Percentiles rank a stretch among this genome's conserved stretches.
Evolutionary conservation across 2,329 filamentous ascomycete genomes (phyloP).

Genomic region (Talaromyces sp.): DNA sequence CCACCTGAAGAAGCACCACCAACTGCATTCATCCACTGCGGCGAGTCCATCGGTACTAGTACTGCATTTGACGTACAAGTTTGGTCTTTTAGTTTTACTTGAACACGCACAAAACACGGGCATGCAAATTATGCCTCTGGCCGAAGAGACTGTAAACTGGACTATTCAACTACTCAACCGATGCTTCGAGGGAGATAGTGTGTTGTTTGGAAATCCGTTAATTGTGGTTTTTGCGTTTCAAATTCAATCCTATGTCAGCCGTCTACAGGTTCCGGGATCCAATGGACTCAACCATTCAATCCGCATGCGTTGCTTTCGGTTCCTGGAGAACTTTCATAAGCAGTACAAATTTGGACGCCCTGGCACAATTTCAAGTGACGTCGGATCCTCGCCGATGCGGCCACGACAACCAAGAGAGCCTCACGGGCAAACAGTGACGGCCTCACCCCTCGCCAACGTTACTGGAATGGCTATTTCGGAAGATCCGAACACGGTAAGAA

Average conservation of each 20-base stretch:
- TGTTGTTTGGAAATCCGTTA: slow-evolving; percentile 7
- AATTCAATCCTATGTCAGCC: slow-evolving; percentile 4
- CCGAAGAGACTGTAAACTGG: slow-evolving; percentile 2
- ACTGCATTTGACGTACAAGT: slow-evolving; percentile 10
- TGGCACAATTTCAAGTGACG: not conserved
- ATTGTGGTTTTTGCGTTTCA: slow-evolving; percentile 2
- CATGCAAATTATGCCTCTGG: not conserved
- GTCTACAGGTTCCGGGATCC: not conserved
- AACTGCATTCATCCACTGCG: slow-evolving; percentile 4
- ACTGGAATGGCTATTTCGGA: not conserved
- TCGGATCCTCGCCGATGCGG: not conserved
- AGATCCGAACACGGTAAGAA: slow-evolving; percentile 2
- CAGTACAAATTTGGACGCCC: not conserved
- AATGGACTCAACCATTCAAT: not conserved
- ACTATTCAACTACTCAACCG: slow-evolving; percentile 5
- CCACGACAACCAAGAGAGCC: not conserved
- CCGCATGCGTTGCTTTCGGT: slow-evolving; percentile 2
- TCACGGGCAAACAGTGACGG: not conserved
- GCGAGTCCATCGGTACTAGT: slow-evolving; percentile 6
- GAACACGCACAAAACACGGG: slow-evolving; percentile 2
- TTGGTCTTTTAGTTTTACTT: slow-evolving; percentile 7
- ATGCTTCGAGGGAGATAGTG: not conserved
- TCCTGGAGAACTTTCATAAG: slow-evolving; percentile 1
- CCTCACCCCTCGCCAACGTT: not conserved
- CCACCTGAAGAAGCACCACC: slow-evolving; percentile 10